Conservation (phyloP, 768 basidiomycete genomes). For the Holtermanniella nyarrowii region DNA sequence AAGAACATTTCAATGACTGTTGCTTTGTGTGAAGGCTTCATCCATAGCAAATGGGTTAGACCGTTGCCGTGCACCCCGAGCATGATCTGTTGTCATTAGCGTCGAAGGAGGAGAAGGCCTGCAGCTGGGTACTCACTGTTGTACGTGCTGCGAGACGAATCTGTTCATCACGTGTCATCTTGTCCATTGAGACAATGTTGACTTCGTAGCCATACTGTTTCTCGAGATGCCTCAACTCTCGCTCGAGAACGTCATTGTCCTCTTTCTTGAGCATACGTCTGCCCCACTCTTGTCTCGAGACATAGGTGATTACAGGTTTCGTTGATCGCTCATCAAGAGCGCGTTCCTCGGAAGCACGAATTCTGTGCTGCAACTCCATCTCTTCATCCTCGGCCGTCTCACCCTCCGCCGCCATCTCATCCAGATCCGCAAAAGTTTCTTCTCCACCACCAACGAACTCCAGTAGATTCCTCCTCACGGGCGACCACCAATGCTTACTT, state of each 20-base stretch:
- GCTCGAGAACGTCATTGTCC: constrained; percentile 69
- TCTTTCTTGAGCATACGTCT: constrained; percentile 65
- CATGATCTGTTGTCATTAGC: constrained; percentile 26
- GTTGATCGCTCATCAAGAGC: constrained; percentile 39
- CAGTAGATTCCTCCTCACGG: constrained; percentile 58
- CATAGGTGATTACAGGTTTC: constrained; percentile 79
- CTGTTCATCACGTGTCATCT: constrained; percentile 68
- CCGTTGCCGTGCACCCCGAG: constrained; percentile 42
- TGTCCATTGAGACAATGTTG: constrained; percentile 75
- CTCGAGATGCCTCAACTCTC: constrained; percentile 58
- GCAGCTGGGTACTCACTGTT: constrained; percentile 50
- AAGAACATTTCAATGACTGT: constrained; percentile 80
- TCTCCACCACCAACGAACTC: constrained; percentile 54
- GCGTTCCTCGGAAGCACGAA: constrained; percentile 14
- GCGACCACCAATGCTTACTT: constrained; percentile 73
- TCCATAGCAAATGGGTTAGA: constrained; percentile 72
- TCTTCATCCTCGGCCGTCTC: constrained; percentile 12
- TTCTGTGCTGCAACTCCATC: constrained; percentile 7
- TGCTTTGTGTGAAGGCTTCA: constrained; percentile 60
- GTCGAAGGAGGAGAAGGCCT: not conserved
- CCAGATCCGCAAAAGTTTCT: constrained; percentile 5
- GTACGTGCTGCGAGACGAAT: constrained; percentile 69
- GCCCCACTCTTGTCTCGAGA: constrained; percentile 81
- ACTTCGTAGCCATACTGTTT: constrained; percentile 72
- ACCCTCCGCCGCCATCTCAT: constrained; percentile 1